Evolutionary conservation across 192 early-diverging fungal species (phyloP).

Genomic region (Entophlyctis helioformis): DNA sequence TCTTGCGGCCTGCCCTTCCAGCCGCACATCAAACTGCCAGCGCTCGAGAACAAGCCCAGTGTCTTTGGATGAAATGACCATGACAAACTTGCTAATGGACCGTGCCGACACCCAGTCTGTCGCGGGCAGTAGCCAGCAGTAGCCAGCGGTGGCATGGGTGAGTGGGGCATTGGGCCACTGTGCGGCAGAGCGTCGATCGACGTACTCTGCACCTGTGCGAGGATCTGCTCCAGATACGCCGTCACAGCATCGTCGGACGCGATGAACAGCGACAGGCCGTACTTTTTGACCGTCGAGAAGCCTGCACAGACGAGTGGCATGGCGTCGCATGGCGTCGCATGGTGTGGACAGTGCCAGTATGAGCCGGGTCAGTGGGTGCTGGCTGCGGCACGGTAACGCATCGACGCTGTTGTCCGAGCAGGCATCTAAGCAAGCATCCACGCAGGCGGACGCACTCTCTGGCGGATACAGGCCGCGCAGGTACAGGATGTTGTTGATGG

Average conservation of each 20-base stretch:
- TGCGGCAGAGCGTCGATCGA: too few relatives aligned
- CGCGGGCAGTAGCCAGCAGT: background rate
- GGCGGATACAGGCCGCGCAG: slow-evolving; percentile 90
- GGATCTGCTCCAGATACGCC: slow-evolving; percentile 62
- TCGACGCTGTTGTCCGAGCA: too few relatives aligned
- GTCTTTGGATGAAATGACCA: slow-evolving; percentile 77
- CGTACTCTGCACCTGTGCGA: slow-evolving; percentile 69
- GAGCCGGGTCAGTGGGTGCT: background rate
- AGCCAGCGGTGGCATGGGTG: too few relatives aligned
- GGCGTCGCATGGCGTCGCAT: too few relatives aligned
- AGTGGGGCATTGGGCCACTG: too few relatives aligned
- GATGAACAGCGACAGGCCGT: slow-evolving; percentile 75
- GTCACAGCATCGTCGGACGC: slow-evolving; percentile 60
- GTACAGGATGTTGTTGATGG: slow-evolving; percentile 61
- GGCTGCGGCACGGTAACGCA: background rate
- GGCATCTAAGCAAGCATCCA: too few relatives aligned
- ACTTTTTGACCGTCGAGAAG: slow-evolving; percentile 76
- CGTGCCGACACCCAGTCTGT: slow-evolving; percentile 65
- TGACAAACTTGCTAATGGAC: slow-evolving; percentile 70
- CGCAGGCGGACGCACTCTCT: too few relatives aligned
- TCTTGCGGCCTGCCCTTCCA: slow-evolving; percentile 33
- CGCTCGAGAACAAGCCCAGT: slow-evolving; percentile 75
- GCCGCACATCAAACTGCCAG: slow-evolving; percentile 88
- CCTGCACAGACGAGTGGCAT: slow-evolving; percentile 20
- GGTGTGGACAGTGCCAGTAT: background rate